Conservation (phyloP, 176 grass and related monocot species). For the Avena sativa region DNA sequence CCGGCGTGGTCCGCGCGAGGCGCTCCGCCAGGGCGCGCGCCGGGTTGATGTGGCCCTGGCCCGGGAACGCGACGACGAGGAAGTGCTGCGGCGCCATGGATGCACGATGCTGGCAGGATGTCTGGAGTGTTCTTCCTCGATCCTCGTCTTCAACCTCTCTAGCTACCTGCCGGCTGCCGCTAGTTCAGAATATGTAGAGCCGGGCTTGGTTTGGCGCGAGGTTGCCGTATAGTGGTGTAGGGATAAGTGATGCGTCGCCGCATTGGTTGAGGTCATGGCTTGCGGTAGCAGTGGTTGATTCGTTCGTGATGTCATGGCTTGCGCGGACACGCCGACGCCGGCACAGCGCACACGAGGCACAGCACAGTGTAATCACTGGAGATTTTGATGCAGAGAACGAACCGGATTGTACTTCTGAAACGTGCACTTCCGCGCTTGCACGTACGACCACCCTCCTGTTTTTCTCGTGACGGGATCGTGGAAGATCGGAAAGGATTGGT, state of each 20-base stretch:
- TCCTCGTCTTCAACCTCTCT: too few relatives aligned
- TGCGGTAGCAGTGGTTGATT: not conserved
- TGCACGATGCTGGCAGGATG: not conserved
- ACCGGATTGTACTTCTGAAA: not conserved
- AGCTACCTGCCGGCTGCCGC: not conserved
- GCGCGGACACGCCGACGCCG: too few relatives aligned
- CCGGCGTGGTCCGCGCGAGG: conserved; percentile 32
- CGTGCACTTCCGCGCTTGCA: not conserved
- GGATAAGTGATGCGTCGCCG: not conserved
- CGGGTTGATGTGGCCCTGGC: conserved; percentile 67
- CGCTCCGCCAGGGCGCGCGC: conserved; percentile 38
- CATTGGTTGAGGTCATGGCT: not conserved
- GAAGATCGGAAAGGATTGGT: not conserved
- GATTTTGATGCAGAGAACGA: too few relatives aligned
- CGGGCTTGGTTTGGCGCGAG: not conserved
- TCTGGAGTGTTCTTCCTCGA: not conserved
- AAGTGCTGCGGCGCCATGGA: conserved; percentile 48
- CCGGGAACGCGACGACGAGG: conserved; percentile 50
- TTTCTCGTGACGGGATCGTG: not conserved
- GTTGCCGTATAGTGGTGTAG: not conserved
- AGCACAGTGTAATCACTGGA: not conserved
- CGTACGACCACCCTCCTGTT: not conserved
- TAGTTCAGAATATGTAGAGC: not conserved
- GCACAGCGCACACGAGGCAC: not conserved
- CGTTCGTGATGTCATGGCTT: not conserved